Evolutionary conservation across 352 stramenopile genomes (phyloP).

Genomic region (Phytopythium montanum): DNA sequence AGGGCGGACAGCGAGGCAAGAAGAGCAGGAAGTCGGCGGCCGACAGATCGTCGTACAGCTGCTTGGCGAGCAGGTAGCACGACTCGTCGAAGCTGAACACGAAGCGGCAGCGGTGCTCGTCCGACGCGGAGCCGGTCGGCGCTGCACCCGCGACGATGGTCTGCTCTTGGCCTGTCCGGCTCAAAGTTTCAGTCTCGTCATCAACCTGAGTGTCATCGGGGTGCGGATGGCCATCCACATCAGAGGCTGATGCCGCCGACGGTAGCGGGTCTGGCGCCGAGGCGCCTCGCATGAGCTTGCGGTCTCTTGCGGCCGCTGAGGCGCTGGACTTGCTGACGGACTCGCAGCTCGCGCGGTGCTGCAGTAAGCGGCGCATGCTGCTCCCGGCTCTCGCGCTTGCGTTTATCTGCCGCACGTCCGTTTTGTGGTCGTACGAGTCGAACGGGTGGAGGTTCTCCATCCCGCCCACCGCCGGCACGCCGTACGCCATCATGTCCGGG

Average conservation of each 20-base stretch:
- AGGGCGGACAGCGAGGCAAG: conserved; percentile 14
- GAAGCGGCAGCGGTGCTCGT: conserved; percentile 28
- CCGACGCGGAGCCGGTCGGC: background rate
- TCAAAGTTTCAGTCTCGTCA: too few relatives aligned
- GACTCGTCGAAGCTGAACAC: conserved; percentile 70
- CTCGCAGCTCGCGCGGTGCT: conserved; percentile 15
- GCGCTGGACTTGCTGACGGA: background rate
- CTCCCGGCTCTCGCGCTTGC: conserved; percentile 18
- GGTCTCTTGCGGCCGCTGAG: background rate
- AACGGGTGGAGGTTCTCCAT: conserved; percentile 58
- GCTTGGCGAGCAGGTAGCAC: conserved; percentile 45
- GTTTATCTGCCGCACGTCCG: too few relatives aligned
- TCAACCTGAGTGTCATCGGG: too few relatives aligned
- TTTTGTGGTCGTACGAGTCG: conserved; percentile 23
- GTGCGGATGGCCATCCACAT: background rate
- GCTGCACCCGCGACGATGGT: background rate
- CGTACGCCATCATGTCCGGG: conserved; percentile 58
- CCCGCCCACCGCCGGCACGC: conserved; percentile 51
- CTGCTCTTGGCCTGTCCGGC: background rate
- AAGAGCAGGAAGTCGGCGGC: conserved; percentile 42
- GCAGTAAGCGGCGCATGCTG: conserved; percentile 41
- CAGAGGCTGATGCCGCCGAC: background rate
- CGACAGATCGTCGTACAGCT: conserved; percentile 51
- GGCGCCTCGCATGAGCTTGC: background rate
- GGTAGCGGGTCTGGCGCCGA: conserved; percentile 6